Evolutionary conservation across 805 yeast species (phyloP), one percentile per base, ranked within the genome.

Genomic region (Pichia ethanolica): DNA sequence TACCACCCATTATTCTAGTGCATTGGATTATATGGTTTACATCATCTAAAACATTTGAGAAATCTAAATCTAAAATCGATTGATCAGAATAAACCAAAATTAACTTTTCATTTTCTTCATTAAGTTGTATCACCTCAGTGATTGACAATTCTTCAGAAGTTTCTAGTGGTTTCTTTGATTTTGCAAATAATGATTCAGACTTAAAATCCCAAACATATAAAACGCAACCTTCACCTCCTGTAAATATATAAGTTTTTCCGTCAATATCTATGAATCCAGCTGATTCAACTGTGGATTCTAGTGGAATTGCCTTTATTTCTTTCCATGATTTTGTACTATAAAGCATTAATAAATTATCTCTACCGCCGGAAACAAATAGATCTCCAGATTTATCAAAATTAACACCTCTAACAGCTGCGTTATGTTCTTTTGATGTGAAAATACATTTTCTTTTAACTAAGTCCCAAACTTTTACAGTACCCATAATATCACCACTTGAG

Each of bases 391-490:
- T 59, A 51, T 67, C 66, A 58, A 90, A 84, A 20, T 79, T 86
- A 11, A 91, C 68, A 0, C 96, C 96, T 65, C 98, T 79, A 1
- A 93, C 91, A 0, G 96, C 91, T 28, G 87, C 75, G 7, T 75
- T 77, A 62, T 93, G 99, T 54, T 89, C 96, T 39, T 80, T 66
- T 35, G 83, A 77, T 13, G 74, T 71, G 13, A 75, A 76, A 5
- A 82, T 55, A 51, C 86, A 79, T 59, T 82, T 87, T 57, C 97
- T 75, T 59, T 81, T 83, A 70, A 71, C 96, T 81, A 79, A 67
- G 57, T 78, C 79, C 83, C 83, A 79, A 14, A 79, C 66, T 57
- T 75, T 76, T 14, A 73, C 75, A 1, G 72, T 66, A 30, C 83
- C 83, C 75, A 73, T 74, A 53, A 76, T 77, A 63, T 79, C 83